Base-by-base conservation (phyloP, 116 monocot genomes). In the Cymodocea nodosa region DNA sequence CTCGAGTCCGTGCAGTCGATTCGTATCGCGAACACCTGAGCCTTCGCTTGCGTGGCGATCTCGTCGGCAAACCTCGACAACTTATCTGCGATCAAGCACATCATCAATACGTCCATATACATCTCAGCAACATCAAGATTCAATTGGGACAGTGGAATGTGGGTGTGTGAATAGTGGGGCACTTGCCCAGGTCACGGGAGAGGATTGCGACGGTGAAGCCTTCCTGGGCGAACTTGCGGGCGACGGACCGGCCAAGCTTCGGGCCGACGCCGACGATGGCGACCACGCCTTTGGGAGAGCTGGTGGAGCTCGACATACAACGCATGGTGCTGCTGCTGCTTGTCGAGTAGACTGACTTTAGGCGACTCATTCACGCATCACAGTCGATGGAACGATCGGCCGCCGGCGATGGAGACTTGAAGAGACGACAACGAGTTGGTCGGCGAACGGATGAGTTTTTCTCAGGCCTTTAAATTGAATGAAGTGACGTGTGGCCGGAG, bases 161-260 rank as follows among this genome's bases (percentile, higher is more conserved):
- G n/a, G 16, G n/a, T 34, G 35, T 23, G 23, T 35, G 23, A 35
- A 24, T 63, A 25, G 19, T 19, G 48, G 15, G 6, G 35, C n/a
- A 44, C 66, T 35, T 63, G 70, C 81, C 72, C 25, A 88, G 84
- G 52, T 88, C 81, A 11, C 84, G 76, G 19, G 88, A 51, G 67
- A 88, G 88, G 62, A 88, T 84, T 74, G 88, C 88, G 51, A 88
- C 76, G 44, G 81, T 81, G 76, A 79, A 88, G 50, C 88, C 88
- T 39, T 88, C 88, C 14, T 70, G 74, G 20, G 78, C 84, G 72
- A 88, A 88, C 77, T 84, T 88, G 56, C 76, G 67, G 17, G 84
- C 88, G 35, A 84, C 40, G 61, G 88, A 81, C n/a, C n/a, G n/a
- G n/a, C n/a, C n/a, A n/a, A n/a, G n/a, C n/a, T n/a, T n/a, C n/a